A percentile compares a stretch with the other conserved stretches of the same genome.
Conservation (phyloP, 208 protist genomes). For the Wallacemonas sp. region DNA sequence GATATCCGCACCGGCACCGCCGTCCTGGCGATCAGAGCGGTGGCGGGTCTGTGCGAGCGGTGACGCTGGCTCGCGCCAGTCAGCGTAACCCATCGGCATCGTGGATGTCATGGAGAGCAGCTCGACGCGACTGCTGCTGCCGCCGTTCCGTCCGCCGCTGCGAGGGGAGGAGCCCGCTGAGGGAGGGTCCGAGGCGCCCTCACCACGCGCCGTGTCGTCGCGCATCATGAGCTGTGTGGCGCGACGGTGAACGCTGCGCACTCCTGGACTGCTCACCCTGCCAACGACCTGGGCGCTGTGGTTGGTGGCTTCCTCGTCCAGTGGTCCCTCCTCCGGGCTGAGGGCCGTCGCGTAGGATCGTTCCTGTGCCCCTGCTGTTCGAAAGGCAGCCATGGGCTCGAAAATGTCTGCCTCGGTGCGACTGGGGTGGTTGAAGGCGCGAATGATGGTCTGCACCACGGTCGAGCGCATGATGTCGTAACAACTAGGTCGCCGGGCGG, state of each 20-base stretch:
- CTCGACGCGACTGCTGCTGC: slow-evolving; percentile 32
- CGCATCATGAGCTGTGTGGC: background rate
- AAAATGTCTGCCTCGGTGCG: slow-evolving; percentile 24
- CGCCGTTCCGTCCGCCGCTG: background rate
- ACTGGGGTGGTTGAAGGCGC: slow-evolving; percentile 58
- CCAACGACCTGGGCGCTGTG: too few relatives aligned
- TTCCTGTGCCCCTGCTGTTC: background rate
- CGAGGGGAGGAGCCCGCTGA: background rate
- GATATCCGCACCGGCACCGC: slow-evolving; percentile 1
- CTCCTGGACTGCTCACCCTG: background rate
- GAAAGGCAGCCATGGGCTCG: background rate
- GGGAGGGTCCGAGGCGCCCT: background rate
- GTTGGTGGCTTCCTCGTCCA: background rate
- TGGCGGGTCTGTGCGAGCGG: background rate
- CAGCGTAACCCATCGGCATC: slow-evolving; percentile 9
- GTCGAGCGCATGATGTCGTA: slow-evolving; percentile 73
- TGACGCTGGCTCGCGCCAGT: background rate
- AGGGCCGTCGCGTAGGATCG: background rate
- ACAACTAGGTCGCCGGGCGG: slow-evolving; percentile 65
- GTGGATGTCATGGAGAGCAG: slow-evolving; percentile 27
- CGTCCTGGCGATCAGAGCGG: slow-evolving; percentile 15
- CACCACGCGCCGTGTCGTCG: too few relatives aligned
- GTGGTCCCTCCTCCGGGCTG: background rate
- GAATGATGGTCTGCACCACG: slow-evolving; percentile 70
- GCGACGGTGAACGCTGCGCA: too few relatives aligned